Percentiles rank a stretch among this genome's conserved stretches.
Evolutionary conservation across 2,329 filamentous ascomycete species (phyloP).

Genomic region (Plenodomus lindquistii): DNA sequence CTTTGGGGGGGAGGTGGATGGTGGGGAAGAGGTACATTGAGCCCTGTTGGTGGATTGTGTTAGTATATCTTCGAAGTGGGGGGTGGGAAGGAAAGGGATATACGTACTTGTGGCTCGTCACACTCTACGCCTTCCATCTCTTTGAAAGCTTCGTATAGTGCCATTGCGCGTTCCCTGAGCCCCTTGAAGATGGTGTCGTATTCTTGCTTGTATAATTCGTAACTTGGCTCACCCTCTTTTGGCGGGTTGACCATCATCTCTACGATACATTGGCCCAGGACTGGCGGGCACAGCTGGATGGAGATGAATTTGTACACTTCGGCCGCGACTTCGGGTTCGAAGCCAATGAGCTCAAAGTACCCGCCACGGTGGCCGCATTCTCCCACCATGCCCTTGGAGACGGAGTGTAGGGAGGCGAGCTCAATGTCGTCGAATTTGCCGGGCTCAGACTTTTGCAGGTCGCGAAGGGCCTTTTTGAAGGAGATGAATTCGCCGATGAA

Average conservation of each 20-base stretch:
- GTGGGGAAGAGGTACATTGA: constrained; percentile 99
- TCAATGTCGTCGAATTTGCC: constrained; percentile 84
- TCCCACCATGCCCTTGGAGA: constrained; percentile 98
- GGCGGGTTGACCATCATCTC: constrained; percentile 99
- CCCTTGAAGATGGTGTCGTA: constrained; percentile 81
- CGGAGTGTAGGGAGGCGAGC: constrained; percentile 87
- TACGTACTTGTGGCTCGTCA: constrained; percentile 70
- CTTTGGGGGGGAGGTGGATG: constrained; percentile 77
- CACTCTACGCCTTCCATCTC: constrained; percentile 97
- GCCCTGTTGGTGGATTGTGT: constrained; percentile 58
- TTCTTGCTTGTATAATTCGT: constrained; percentile 81
- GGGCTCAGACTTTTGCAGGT: constrained; percentile 69
- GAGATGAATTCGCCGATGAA: constrained; percentile 93
- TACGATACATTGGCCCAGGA: constrained; percentile 93
- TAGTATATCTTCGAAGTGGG: background rate
- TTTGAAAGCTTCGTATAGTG: constrained; percentile 86
- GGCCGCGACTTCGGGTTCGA: constrained; percentile 80
- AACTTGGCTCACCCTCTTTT: constrained; percentile 77
- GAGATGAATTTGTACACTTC: constrained; percentile 99
- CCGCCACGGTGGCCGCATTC: constrained; percentile 97
- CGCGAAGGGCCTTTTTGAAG: constrained; percentile 87
- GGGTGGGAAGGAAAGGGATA: constrained; percentile 4
- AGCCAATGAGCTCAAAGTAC: constrained; percentile 94
- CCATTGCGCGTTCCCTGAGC: constrained; percentile 76
- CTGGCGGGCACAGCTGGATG: constrained; percentile 94